Evolutionary conservation across 768 basidiomycete species (phyloP).

Genomic region (Russula virescens): DNA sequence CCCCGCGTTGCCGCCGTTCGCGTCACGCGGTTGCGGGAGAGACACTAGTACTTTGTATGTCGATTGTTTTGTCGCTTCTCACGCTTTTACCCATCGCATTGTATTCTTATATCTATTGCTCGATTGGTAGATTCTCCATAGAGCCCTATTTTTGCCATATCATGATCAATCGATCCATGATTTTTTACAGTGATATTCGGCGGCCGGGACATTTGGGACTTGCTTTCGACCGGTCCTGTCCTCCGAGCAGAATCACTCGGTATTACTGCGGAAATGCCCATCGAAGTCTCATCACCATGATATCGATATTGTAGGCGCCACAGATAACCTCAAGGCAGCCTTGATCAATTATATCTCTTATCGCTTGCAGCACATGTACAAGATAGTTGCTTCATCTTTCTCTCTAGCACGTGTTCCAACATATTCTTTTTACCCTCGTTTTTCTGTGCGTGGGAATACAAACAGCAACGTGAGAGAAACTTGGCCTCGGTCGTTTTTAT

Average conservation of each 20-base stretch:
- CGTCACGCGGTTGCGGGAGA: background rate
- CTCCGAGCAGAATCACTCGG: background rate
- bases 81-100: slow-evolving; percentile 10
- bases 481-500: no score
- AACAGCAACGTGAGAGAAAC: no score
- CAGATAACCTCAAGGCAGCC: no score
- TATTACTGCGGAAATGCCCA: background rate
- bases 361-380: no score
- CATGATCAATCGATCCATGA: slow-evolving; percentile 11
- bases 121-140: slow-evolving; percentile 12
- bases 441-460: no score
- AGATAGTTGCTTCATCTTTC: no score
- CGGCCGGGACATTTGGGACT: background rate
- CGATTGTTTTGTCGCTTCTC: slow-evolving; percentile 7
- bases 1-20: background rate
- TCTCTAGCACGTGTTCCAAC: no score
- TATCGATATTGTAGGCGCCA: background rate
- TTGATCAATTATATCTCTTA: no score
- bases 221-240: background rate
- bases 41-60: slow-evolving; percentile 2
- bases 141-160: background rate
- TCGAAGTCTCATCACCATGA: background rate
- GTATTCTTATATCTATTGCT: slow-evolving; percentile 23
- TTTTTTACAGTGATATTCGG: background rate
- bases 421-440: no score